These are phyloP conservation scores for Aureobasidium sp. DNA, from an alignment of 2,329 filamentous ascomycete species.

Conservation along the genomic window DNA sequence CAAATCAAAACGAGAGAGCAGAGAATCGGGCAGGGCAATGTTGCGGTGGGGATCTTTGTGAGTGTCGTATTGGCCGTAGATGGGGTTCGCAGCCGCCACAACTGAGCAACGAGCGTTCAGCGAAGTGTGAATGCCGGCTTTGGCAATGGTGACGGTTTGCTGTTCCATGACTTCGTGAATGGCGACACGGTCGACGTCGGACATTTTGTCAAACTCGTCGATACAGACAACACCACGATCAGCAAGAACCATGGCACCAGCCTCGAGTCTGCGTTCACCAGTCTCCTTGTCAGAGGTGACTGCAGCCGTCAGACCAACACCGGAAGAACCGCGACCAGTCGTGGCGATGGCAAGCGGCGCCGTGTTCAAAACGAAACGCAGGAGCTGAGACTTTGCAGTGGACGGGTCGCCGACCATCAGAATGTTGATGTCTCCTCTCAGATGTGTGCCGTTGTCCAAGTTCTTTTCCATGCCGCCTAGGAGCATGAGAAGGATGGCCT, in stretches of 20 bases:
- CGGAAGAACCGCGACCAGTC: constrained; percentile 87
- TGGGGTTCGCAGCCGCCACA: constrained; percentile 91
- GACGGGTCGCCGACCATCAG: constrained; percentile 98
- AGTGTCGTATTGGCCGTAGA: constrained; percentile 96
- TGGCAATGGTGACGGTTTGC: constrained; percentile 97
- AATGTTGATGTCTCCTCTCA: constrained; percentile 98
- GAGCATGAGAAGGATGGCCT: constrained; percentile 91
- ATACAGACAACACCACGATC: constrained; percentile 98
- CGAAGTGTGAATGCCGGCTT: constrained; percentile 96
- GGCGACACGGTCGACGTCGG: constrained; percentile 91
- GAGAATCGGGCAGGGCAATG: constrained; percentile 91
- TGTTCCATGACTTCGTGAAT: constrained; percentile 99
- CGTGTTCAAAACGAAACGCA: constrained; percentile 95
- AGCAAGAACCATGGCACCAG: constrained; percentile 96
- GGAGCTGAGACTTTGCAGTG: constrained; percentile 94
- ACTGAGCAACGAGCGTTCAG: constrained; percentile 96
- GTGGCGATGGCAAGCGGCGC: constrained; percentile 94
- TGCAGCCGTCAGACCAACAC: constrained; percentile 93
- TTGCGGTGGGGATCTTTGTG: constrained; percentile 99
- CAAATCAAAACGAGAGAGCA: constrained; percentile 96
- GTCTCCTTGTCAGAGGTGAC: constrained; percentile 97
- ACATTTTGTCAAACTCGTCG: constrained; percentile 99
- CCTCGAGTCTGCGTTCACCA: constrained; percentile 86
- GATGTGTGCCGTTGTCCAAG: constrained; percentile 91
- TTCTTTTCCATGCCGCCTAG: constrained; percentile 98